Percentiles rank a stretch among this genome's conserved stretches.
phyloP scores from a whole-genome alignment of 495 filamentous ascomycete species.

The Penicillium coprophilum region DNA sequence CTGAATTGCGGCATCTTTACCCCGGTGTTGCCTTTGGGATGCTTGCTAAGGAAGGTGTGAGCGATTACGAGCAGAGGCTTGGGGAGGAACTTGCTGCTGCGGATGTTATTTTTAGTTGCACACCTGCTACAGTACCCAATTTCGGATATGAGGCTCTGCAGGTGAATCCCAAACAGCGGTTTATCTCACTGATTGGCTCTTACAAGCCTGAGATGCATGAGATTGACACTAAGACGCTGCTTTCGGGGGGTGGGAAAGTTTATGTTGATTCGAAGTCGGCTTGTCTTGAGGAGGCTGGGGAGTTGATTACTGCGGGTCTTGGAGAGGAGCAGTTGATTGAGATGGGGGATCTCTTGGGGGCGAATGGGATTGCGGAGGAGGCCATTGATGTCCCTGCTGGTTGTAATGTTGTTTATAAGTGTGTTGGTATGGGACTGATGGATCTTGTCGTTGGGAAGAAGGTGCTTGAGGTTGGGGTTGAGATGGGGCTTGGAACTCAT shows the following conservation, averaged over 20 bases:
- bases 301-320: constrained; percentile 76
- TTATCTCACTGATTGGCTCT: constrained; percentile 79
- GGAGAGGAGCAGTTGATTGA: constrained; percentile 71
- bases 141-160: constrained; percentile 57
- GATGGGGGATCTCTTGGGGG: constrained; percentile 76
- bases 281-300: constrained; percentile 82
- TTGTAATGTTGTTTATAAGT: constrained; percentile 67
- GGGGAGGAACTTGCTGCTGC: constrained; percentile 28
- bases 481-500: constrained; percentile 65
- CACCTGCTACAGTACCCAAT: constrained; percentile 59
- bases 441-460: constrained; percentile 60
- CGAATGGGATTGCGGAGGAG: constrained; percentile 20
- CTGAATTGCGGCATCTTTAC: constrained; percentile 27
- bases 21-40: constrained; percentile 24
- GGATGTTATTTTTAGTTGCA: constrained; percentile 83
- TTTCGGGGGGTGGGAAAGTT: constrained; percentile 68
- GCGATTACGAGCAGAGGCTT: constrained; percentile 30
- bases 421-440: constrained; percentile 51
- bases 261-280: constrained; percentile 81
- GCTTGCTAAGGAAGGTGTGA: constrained; percentile 34
- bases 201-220: constrained; percentile 87
- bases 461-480: constrained; percentile 68
- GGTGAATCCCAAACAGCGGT: constrained; percentile 55
- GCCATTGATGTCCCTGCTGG: constrained; percentile 27
- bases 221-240: constrained; percentile 71